Percentiles rank a stretch among this genome's conserved stretches.
phyloP scores from a whole-genome alignment of 345 rosid species.

The Citrus sinensis region DVS_A1.0 CM039164.1:27346001-27346500 shows the following conservation, averaged over 20 bases:
- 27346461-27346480: neutral
- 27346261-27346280: slow-evolving; percentile 14
- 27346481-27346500: neutral
- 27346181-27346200: slow-evolving; percentile 87
- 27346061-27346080: slow-evolving; percentile 11
- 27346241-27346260: slow-evolving; percentile 12
- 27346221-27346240: slow-evolving; percentile 14
- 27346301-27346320: neutral
- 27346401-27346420: neutral
- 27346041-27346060: slow-evolving; percentile 6
- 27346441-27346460: neutral
- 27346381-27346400: neutral
- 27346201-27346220: slow-evolving; percentile 81
- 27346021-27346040: slow-evolving; percentile 27
- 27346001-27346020: slow-evolving; percentile 99
- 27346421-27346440: neutral
- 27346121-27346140: slow-evolving; percentile 95
- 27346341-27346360: neutral
- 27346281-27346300: slow-evolving; percentile 9
- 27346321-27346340: neutral
- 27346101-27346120: slow-evolving; percentile 94
- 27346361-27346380: neutral
- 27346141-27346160: slow-evolving; percentile 79
- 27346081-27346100: neutral
- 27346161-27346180: slow-evolving; percentile 97